A percentile compares a stretch with the other conserved stretches of the same genome.
These are phyloP conservation scores for Smallanthus sonchifolius DNA, from an alignment of 129 eudicot species.

Conservation along the genomic window DNA sequence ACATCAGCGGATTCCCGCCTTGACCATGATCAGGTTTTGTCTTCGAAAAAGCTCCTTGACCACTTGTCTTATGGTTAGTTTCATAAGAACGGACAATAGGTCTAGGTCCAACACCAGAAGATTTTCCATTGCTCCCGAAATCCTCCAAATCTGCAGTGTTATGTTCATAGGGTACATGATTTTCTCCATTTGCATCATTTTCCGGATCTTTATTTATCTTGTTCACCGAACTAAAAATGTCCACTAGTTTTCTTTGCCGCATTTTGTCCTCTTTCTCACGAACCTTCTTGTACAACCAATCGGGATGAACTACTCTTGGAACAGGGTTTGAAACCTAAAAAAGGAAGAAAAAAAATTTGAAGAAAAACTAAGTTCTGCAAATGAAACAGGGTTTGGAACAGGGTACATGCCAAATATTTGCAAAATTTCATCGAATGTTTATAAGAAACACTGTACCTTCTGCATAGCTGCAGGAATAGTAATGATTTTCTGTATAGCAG, in stretches of 20 bases:
- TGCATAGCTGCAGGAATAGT: slow-evolving; percentile 99
- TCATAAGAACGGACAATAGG: slow-evolving; percentile 72
- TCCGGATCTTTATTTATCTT: slow-evolving; percentile 34
- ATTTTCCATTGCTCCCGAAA: slow-evolving; percentile 50
- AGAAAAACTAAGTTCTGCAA: neutral
- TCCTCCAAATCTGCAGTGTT: slow-evolving; percentile 79
- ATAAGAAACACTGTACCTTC: slow-evolving; percentile 50
- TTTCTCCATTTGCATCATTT: slow-evolving; percentile 24
- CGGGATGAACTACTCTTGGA: slow-evolving; percentile 97
- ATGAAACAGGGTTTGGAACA: too few relatives aligned
- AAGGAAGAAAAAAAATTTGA: neutral
- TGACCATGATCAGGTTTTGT: slow-evolving; percentile 29
- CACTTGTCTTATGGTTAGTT: slow-evolving; percentile 36
- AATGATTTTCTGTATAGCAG: slow-evolving; percentile 89
- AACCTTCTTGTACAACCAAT: slow-evolving; percentile 94
- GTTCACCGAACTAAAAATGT: slow-evolving; percentile 48
- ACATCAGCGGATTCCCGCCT: slow-evolving; percentile 12
- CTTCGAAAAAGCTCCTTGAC: slow-evolving; percentile 14
- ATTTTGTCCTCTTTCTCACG: slow-evolving; percentile 95
- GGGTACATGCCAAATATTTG: slow-evolving; percentile 16
- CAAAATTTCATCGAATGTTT: slow-evolving; percentile 5
- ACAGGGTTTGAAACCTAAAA: slow-evolving; percentile 96
- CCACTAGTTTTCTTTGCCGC: slow-evolving; percentile 77
- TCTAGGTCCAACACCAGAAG: slow-evolving; percentile 49
- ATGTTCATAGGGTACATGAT: slow-evolving; percentile 35